Evolutionary conservation across 345 rosid species (phyloP).

Genomic region (Brassica rapa): DNA sequence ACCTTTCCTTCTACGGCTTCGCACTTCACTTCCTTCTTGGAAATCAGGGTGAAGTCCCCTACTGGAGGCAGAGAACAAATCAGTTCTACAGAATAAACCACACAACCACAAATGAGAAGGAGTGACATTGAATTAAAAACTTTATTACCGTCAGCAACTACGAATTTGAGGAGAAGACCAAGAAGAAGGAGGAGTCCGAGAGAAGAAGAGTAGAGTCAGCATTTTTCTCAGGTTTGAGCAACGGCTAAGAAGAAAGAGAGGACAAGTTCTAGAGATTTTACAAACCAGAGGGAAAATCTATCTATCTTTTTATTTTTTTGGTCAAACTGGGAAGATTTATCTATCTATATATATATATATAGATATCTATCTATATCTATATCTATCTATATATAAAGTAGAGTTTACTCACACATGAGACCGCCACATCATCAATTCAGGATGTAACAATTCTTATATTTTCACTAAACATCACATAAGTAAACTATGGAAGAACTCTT

Average conservation of each 20-base stretch:
- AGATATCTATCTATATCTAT: background rate
- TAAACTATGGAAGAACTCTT: background rate
- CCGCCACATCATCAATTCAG: background rate
- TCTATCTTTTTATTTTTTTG: background rate
- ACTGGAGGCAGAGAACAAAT: slow-evolving; percentile 1
- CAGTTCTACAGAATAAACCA: background rate
- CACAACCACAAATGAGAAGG: background rate
- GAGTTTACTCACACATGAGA: no score
- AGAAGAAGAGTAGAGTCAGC: slow-evolving; percentile 44
- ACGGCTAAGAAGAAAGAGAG: background rate
- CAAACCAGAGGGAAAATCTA: background rate
- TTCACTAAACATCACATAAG: background rate
- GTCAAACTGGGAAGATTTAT: background rate
- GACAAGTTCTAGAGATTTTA: background rate
- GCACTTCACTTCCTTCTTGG: slow-evolving; percentile 68
- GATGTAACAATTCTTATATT: background rate
- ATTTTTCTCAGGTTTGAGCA: slow-evolving; percentile 20
- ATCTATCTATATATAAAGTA: background rate
- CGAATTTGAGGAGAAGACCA: slow-evolving; percentile 51
- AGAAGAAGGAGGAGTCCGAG: slow-evolving; percentile 36
- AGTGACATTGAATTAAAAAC: background rate
- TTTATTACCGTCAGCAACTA: slow-evolving; percentile 62
- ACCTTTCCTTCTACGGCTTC: slow-evolving; percentile 85
- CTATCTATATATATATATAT: background rate
- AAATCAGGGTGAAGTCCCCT: slow-evolving; percentile 77